Conservation (phyloP, 768 basidiomycete species). For the Piloderma croceum region DNA sequence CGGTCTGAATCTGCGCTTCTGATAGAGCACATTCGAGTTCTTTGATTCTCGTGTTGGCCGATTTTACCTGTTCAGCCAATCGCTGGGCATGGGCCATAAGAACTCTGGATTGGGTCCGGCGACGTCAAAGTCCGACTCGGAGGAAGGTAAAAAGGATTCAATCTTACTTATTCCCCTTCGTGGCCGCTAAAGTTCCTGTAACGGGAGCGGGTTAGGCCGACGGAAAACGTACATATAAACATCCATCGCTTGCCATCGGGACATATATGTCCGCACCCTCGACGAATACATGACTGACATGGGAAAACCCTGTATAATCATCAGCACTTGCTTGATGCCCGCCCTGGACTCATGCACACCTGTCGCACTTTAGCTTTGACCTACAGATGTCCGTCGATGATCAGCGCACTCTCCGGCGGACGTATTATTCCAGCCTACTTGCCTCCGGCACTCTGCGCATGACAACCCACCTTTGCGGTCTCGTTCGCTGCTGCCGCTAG, state of each 20-base stretch:
- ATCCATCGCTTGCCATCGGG: conserved; percentile 36
- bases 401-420: not conserved
- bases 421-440: not conserved
- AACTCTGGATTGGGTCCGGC: conserved; percentile 33
- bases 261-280: conserved; percentile 49
- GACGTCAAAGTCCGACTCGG: conserved; percentile 2
- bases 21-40: conserved; percentile 43
- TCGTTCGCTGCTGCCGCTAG: no score
- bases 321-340: not conserved
- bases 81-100: conserved; percentile 46
- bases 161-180: conserved; percentile 51
- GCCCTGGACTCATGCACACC: conserved; percentile 16
- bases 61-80: conserved; percentile 42
- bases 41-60: conserved; percentile 35
- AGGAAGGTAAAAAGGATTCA: not conserved
- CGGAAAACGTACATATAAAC: not conserved
- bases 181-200: conserved; percentile 44
- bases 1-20: conserved; percentile 21
- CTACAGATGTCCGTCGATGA: conserved; percentile 14
- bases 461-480: not conserved
- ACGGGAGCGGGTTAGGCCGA: conserved; percentile 5
- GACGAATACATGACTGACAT: conserved; percentile 50
- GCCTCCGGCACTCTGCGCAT: not conserved
- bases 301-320: conserved; percentile 39
- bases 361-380: conserved; percentile 53